phyloP scores from a whole-genome alignment of 2,329 filamentous ascomycete species.

The Botrytis porri region DNA sequence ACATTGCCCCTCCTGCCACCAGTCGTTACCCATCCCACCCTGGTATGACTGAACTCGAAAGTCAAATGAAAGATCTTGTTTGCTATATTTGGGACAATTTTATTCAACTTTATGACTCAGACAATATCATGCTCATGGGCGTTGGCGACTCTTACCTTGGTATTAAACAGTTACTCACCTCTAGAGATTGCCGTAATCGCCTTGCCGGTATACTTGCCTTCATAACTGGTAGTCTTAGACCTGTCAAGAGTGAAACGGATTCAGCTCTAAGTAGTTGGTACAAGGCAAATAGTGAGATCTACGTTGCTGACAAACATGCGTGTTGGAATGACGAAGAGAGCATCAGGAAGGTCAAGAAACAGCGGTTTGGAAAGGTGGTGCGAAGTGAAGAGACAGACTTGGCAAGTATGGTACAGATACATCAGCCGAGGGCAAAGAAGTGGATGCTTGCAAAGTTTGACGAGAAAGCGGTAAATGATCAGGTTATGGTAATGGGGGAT shows the following conservation, averaged over 20 bases:
- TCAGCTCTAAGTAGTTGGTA: conserved; percentile 78
- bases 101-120: conserved; percentile 70
- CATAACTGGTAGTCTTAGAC: conserved; percentile 71
- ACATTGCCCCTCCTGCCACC: conserved; percentile 17
- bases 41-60: conserved; percentile 48
- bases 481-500: conserved; percentile 24
- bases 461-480: conserved; percentile 13
- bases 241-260: conserved; percentile 76
- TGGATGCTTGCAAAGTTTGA: conserved; percentile 45
- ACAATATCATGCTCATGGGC: conserved; percentile 76
- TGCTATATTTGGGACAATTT: conserved; percentile 97
- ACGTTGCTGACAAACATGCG: conserved; percentile 69
- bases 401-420: conserved; percentile 55
- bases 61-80: conserved; percentile 68
- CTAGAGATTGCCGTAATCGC: conserved; percentile 66
- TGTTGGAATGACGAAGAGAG: conserved; percentile 69
- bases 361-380: conserved; percentile 57
- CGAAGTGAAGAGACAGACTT: conserved; percentile 50
- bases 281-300: conserved; percentile 74
- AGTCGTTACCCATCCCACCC: conserved; percentile 34
- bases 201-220: conserved; percentile 77
- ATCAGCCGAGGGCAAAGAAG: conserved; percentile 49
- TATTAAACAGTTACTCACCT: conserved; percentile 75
- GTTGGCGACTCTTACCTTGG: conserved; percentile 86
- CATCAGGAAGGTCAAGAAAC: conserved; percentile 56